Evolutionary conservation across 139 green algal species (phyloP), one percentile per base, ranked within the genome.

Genomic region (Chlamydomonas urium): DNA sequence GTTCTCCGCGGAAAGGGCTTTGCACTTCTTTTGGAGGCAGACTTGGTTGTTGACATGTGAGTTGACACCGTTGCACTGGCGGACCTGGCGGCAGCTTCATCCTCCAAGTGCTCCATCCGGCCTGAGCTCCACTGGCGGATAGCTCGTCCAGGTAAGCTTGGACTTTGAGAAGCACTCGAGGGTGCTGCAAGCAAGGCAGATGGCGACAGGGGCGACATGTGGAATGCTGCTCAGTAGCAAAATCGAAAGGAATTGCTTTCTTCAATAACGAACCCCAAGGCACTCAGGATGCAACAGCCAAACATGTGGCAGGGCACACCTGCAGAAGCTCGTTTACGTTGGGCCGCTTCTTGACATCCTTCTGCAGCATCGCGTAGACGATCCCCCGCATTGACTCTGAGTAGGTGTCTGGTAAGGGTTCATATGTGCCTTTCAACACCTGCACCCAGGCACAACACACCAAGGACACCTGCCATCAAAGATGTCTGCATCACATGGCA

Each of bases 11-110:
- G n/a, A n/a, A n/a, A n/a, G n/a, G n/a, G n/a, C n/a, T n/a, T n/a
- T n/a, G n/a, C n/a, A n/a, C n/a, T n/a, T n/a, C n/a, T n/a, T n/a
- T n/a, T n/a, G n/a, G n/a, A n/a, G n/a, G n/a, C n/a, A n/a, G n/a
- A n/a, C n/a, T n/a, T n/a, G n/a, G n/a, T n/a, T n/a, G n/a, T n/a
- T n/a, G n/a, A n/a, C n/a, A n/a, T n/a, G n/a, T n/a, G n/a, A n/a
- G n/a, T n/a, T n/a, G n/a, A n/a, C n/a, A n/a, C n/a, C n/a, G n/a
- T n/a, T n/a, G n/a, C n/a, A n/a, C n/a, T n/a, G n/a, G n/a, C n/a
- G n/a, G n/a, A n/a, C n/a, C n/a, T 47, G 63, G 71, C 32, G 77
- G 77, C 67, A 83, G 77, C 63, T 80, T 80, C 78, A 83, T 83
- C 69, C 78, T 73, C 78, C 78, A 83, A 2, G 78, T 83, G 73